Evolutionary conservation across 495 filamentous ascomycete genomes (phyloP), one percentile per base, ranked within the genome.

Genomic region (Rhypophila decipiens): DNA sequence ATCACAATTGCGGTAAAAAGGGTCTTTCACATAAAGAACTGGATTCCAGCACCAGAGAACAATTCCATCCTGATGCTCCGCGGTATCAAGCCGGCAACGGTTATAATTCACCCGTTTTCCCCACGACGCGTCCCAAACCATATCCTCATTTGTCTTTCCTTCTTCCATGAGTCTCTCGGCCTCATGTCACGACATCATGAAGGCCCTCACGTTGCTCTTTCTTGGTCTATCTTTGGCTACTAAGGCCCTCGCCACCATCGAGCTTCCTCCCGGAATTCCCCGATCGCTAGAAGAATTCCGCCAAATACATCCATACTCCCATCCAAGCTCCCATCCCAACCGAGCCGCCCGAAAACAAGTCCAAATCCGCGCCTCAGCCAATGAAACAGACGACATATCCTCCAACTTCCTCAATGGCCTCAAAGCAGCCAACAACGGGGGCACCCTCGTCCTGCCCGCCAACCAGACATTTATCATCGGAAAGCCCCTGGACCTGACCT

Each of bases 401-500:
- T 57, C 57, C 5, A 75, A 79, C 23, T 79, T 81, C 61, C 62
- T 75, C 17, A 58, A 63, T 50, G 77, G 68, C 5, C 64, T 81
- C 13, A 63, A 71, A 40, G 63, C 65, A 31, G 77, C 78, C 13
- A 81, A 81, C 51, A 57, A 73, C 27, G 78, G 77, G 11, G 78
- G 78, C 13, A 64, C 69, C 19, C 53, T 81, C 15, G 54, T 72
- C 13, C 60, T 81, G 3, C 59, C 77, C 46, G 70, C 74, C 50
- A 70, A 68, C 3, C 55, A 77, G 56, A 72, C 57, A 4, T 80
- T 76, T 56, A 61, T 82, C 3, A 73, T 82, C 50, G 76, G 76
- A 13, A 72, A 74, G 59, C 77, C 74, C 45, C 56, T 82, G 17
- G 74, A 80, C 53, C 46, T 80, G 43, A 78, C 68, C 9, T 80